A percentile compares a stretch with the other conserved stretches of the same genome.
phyloP scores from a whole-genome alignment of 2,329 filamentous ascomycete genomes.

The Cadophora sp. region DNA sequence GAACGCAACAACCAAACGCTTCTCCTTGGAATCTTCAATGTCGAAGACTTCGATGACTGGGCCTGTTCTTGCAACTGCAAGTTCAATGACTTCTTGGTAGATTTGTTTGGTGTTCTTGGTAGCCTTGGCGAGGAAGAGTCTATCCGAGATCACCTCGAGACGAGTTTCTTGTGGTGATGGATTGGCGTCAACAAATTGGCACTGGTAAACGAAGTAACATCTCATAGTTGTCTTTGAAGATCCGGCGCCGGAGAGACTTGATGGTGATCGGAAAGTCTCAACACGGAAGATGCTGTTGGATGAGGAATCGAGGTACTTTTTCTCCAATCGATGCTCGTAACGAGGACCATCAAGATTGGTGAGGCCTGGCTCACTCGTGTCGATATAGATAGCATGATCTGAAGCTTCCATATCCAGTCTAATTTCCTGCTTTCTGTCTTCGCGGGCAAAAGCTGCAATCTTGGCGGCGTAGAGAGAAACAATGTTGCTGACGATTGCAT shows the following conservation, averaged over 20 bases:
- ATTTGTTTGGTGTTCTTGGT: constrained; percentile 95
- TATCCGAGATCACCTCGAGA: constrained; percentile 90
- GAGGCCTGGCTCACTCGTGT: constrained; percentile 90
- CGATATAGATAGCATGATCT: constrained; percentile 98
- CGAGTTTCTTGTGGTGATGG: constrained; percentile 82
- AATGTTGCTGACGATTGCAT: constrained; percentile 91
- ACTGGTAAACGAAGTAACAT: constrained; percentile 99
- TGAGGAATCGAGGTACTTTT: constrained; percentile 90
- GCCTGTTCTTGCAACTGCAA: constrained; percentile 83
- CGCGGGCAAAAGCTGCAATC: constrained; percentile 88
- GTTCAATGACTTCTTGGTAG: constrained; percentile 91
- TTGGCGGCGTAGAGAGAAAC: constrained; percentile 97
- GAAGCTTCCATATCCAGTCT: constrained; percentile 92
- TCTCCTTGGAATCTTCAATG: constrained; percentile 89
- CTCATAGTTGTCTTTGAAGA: constrained; percentile 82
- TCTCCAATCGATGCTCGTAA: constrained; percentile 92
- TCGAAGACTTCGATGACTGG: constrained; percentile 99
- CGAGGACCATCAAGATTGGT: constrained; percentile 79
- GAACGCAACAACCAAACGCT: constrained; percentile 93
- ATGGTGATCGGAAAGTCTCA: constrained; percentile 94
- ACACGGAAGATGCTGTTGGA: constrained; percentile 81
- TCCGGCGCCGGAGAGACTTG: constrained; percentile 69
- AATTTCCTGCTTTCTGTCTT: constrained; percentile 94
- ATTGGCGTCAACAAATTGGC: constrained; percentile 81
- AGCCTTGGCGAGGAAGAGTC: constrained; percentile 93